A percentile compares a stretch with the other conserved stretches of the same genome.
phyloP scores from a whole-genome alignment of 192 early-diverging fungal genomes.

The Borealophlyctis nickersoniae region DNA sequence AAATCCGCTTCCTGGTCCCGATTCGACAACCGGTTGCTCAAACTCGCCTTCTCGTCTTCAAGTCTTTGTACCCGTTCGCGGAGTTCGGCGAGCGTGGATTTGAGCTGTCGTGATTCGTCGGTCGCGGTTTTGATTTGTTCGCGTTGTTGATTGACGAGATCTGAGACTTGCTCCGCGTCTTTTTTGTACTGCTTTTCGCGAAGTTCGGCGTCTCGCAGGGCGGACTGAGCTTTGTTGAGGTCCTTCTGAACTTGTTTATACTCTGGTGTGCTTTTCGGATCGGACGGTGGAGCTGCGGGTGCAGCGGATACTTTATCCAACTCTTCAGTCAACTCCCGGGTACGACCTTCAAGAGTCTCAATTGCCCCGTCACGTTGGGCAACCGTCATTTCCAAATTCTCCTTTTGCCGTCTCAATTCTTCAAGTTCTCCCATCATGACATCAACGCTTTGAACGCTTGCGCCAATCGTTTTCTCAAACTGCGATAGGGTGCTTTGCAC shows the following conservation, averaged over 20 bases:
- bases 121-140: background rate
- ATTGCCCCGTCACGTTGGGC: slow-evolving; percentile 43
- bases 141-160: slow-evolving; percentile 1
- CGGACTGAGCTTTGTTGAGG: background rate
- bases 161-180: no score
- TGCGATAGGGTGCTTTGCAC: slow-evolving; percentile 28
- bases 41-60: slow-evolving; percentile 1
- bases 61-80: slow-evolving; percentile 3
- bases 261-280: slow-evolving; percentile 18
- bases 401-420: slow-evolving; percentile 37
- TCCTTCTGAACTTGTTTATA: slow-evolving; percentile 10
- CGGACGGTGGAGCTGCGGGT: slow-evolving; percentile 10
- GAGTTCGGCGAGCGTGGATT: slow-evolving; percentile 15
- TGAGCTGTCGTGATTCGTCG: slow-evolving; percentile 12
- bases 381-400: slow-evolving; percentile 53
- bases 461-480: slow-evolving; percentile 30
- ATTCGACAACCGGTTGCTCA: background rate
- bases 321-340: background rate
- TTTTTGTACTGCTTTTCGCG: no score
- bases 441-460: slow-evolving; percentile 24
- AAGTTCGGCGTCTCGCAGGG: slow-evolving; percentile 8
- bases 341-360: slow-evolving; percentile 34
- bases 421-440: slow-evolving; percentile 42
- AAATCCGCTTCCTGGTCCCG: slow-evolving; percentile 16
- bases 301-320: background rate